phyloP scores from a whole-genome alignment of 306 rosid species.

The Aeschynomene evenia region DNA sequence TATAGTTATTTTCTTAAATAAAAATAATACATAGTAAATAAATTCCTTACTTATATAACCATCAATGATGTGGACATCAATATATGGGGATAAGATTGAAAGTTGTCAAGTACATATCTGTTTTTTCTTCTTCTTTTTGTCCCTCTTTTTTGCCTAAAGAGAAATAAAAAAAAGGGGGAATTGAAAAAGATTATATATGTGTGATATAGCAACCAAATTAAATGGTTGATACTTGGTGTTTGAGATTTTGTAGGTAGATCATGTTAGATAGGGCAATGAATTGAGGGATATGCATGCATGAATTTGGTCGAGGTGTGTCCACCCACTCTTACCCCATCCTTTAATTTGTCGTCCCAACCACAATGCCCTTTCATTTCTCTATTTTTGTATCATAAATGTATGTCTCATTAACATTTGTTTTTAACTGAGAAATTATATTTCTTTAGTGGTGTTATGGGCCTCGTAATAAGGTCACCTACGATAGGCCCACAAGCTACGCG shows the following conservation, averaged over 20 bases:
- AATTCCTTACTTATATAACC: constrained; percentile 29
- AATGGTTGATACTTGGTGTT: constrained; percentile 28
- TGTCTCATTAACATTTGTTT: background rate
- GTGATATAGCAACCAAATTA: constrained; percentile 33
- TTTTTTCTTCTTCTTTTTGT: constrained; percentile 3
- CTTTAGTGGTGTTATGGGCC: no score
- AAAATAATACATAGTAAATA: no score
- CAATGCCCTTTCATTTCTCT: background rate
- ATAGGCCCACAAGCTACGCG: no score
- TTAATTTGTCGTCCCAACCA: background rate
- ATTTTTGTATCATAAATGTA: background rate
- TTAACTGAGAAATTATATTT: background rate
- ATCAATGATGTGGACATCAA: constrained; percentile 42
- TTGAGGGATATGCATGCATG: background rate
- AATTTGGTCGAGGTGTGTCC: constrained; percentile 16
- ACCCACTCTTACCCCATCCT: background rate
- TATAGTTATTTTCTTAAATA: background rate
- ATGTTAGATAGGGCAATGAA: background rate
- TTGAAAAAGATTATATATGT: background rate
- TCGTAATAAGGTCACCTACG: no score
- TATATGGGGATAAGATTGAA: constrained; percentile 39
- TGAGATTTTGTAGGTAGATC: constrained; percentile 24
- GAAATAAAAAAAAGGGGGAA: constrained; percentile 3
- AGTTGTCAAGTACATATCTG: constrained; percentile 35
- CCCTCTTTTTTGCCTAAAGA: background rate